Conservation (phyloP, 805 yeast genomes). For the Myxozyma lipomycoides region DNA sequence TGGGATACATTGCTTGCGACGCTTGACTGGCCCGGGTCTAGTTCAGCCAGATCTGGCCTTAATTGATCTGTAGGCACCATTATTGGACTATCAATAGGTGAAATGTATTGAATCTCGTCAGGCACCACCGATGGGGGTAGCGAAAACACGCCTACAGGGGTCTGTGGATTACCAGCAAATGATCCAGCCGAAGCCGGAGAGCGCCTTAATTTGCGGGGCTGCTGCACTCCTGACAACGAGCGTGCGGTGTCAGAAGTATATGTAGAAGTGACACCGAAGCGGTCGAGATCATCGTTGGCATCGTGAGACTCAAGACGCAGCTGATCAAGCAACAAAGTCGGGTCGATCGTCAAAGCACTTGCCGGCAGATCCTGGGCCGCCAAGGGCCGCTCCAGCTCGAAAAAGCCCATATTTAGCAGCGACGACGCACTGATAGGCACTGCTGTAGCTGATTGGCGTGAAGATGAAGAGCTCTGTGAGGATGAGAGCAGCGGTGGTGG, state of each 20-base stretch:
- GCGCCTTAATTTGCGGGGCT: not conserved
- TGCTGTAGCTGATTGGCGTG: too few species aligned
- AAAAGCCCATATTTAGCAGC: not conserved
- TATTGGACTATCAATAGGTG: constrained; percentile 28
- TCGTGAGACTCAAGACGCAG: too few species aligned
- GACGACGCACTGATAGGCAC: too few species aligned
- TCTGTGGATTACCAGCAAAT: not conserved
- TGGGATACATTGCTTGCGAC: not conserved
- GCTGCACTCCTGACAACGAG: too few species aligned
- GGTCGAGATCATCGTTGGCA: too few species aligned
- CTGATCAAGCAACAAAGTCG: too few species aligned
- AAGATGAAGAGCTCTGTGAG: too few species aligned
- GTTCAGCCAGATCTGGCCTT: not conserved
- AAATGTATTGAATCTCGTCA: constrained; percentile 25
- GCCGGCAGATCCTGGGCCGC: not conserved
- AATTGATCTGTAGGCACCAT: not conserved
- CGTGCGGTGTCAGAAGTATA: too few species aligned
- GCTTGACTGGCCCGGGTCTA: not conserved
- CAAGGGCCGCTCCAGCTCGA: not conserved
- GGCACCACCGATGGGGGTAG: constrained; percentile 22
- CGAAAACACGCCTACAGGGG: constrained; percentile 25
- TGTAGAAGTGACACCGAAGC: too few species aligned
- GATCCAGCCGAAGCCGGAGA: not conserved
- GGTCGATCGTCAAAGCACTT: not conserved
- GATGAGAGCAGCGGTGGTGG: too few species aligned